phyloP scores from a whole-genome alignment of 2,329 filamentous ascomycete genomes.

The Fulvia fulva region DNA sequence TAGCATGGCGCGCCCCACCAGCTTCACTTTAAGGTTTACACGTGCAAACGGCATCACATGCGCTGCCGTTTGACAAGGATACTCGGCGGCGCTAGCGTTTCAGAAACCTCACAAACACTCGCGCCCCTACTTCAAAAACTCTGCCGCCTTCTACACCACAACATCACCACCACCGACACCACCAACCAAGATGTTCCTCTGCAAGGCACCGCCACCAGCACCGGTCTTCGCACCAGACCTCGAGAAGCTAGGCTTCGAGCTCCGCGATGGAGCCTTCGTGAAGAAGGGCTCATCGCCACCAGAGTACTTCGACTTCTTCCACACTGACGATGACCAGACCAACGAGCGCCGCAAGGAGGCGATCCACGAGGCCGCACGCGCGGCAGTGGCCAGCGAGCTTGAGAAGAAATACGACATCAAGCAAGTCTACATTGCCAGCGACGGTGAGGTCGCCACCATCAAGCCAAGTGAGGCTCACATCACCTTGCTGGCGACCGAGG shows the following conservation, averaged over 20 bases:
- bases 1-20: not conserved
- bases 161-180: not conserved
- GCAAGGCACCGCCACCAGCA: not conserved
- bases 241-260: slow-evolving; percentile 1
- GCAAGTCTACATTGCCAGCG: slow-evolving; percentile 25
- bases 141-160: not conserved
- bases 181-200: not conserved
- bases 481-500: slow-evolving; percentile 61
- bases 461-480: slow-evolving; percentile 54
- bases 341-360: slow-evolving; percentile 68
- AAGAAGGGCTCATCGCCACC: not conserved
- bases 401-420: slow-evolving; percentile 16
- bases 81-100: not conserved
- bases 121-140: not conserved
- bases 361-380: slow-evolving; percentile 53
- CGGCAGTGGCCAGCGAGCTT: slow-evolving; percentile 16
- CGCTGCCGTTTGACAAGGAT: not conserved
- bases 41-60: not conserved
- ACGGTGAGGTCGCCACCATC: slow-evolving; percentile 3
- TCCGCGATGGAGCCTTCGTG: not conserved
- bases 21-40: not conserved
- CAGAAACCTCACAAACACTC: not conserved
- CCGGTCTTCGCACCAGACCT: not conserved
- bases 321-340: slow-evolving; percentile 68
- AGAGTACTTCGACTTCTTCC: slow-evolving; percentile 70